Evolutionary conservation across 352 stramenopile species (phyloP).

Genomic region (Phytopythium cucurbitacearum): DNA sequence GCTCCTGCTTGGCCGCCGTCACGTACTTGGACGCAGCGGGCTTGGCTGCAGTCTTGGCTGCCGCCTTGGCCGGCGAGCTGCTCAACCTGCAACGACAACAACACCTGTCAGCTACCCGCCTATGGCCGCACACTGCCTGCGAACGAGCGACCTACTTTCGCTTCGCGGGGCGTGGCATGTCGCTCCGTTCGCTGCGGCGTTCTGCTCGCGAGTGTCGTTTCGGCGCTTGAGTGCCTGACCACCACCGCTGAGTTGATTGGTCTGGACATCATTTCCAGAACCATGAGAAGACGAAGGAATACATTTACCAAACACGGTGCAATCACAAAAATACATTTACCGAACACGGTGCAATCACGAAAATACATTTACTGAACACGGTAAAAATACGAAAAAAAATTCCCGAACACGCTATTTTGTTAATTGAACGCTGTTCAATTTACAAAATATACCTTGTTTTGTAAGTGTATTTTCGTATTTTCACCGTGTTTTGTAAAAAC

Average conservation of each 20-base stretch:
- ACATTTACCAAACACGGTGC: too few species aligned
- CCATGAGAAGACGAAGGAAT: too few species aligned
- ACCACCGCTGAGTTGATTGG: slow-evolving; percentile 35
- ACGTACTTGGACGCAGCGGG: slow-evolving; percentile 58
- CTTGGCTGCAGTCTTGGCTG: slow-evolving; percentile 16
- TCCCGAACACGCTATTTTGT: too few species aligned
- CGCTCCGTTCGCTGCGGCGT: slow-evolving; percentile 3
- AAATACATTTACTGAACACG: too few species aligned
- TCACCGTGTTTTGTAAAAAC: slow-evolving; percentile 8
- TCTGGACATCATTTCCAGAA: slow-evolving; percentile 14
- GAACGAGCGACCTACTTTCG: slow-evolving; percentile 23
- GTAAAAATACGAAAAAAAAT: too few species aligned
- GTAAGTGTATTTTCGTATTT: too few species aligned
- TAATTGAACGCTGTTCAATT: too few species aligned
- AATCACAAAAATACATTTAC: too few species aligned
- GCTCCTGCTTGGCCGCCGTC: slow-evolving; percentile 75
- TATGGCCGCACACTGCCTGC: too few species aligned
- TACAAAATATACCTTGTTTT: too few species aligned
- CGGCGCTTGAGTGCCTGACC: slow-evolving; percentile 8
- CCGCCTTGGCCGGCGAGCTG: slow-evolving; percentile 22
- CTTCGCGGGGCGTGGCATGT: slow-evolving; percentile 53
- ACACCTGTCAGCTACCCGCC: not conserved
- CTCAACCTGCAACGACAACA: slow-evolving; percentile 16
- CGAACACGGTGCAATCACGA: too few species aligned
- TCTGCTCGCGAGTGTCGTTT: slow-evolving; percentile 28